phyloP scores from a whole-genome alignment of 1,139 yeast species.

The Suzukiozyma palmioleophila region DNA sequence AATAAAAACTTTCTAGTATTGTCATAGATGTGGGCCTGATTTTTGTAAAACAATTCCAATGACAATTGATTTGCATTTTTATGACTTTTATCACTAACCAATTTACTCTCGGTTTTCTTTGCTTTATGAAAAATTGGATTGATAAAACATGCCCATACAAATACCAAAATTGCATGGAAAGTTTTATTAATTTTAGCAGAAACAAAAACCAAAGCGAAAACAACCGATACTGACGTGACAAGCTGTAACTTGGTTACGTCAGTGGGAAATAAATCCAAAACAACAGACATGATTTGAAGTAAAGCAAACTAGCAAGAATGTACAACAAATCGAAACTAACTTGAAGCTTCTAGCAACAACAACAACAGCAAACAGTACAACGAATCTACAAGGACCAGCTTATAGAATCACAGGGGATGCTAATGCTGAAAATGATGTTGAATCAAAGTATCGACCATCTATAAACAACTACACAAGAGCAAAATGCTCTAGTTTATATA shows the following conservation, averaged over 20 bases:
- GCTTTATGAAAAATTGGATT: constrained; percentile 54
- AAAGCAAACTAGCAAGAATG: not conserved
- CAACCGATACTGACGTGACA: constrained; percentile 14
- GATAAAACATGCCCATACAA: constrained; percentile 57
- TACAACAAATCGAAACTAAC: not conserved
- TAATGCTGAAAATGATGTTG: too few relatives aligned
- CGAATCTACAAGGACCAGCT: too few relatives aligned
- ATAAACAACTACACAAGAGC: too few relatives aligned
- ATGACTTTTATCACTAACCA: constrained; percentile 22
- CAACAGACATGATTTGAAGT: constrained; percentile 8
- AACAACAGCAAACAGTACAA: too few relatives aligned
- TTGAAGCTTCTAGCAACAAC: too few relatives aligned
- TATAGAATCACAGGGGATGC: too few relatives aligned
- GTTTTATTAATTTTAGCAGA: constrained; percentile 21
- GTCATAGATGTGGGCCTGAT: constrained; percentile 75
- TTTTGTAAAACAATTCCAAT: constrained; percentile 66
- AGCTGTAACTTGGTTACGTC: constrained; percentile 12
- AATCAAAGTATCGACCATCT: too few relatives aligned
- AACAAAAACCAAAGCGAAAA: constrained; percentile 13
- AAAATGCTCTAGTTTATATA: too few relatives aligned
- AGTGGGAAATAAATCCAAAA: constrained; percentile 9
- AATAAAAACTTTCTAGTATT: constrained; percentile 59
- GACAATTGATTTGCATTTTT: constrained; percentile 56
- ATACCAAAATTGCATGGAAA: constrained; percentile 29
- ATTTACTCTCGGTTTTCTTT: constrained; percentile 9